phyloP scores from a whole-genome alignment of 2,329 filamentous ascomycete species.

The Penicillium griseofulvum region DNA sequence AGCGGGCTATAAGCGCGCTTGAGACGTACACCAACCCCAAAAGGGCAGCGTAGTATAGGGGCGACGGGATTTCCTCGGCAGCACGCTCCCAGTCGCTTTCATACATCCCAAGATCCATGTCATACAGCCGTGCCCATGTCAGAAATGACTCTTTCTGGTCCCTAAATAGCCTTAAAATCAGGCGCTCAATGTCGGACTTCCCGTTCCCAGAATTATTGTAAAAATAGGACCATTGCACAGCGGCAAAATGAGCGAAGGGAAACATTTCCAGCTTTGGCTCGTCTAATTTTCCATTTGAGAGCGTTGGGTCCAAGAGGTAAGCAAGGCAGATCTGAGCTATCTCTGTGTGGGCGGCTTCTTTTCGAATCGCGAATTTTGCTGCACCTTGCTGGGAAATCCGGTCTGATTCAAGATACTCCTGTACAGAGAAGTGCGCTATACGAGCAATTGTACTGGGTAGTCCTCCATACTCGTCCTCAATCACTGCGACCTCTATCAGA shows the following conservation, averaged over 20 bases:
- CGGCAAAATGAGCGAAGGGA: conserved; percentile 4
- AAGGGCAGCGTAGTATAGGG: conserved; percentile 9
- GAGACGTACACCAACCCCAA: conserved; percentile 1
- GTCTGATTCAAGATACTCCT: conserved; percentile 33
- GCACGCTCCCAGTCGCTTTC: too few species aligned
- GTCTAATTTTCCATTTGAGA: not conserved
- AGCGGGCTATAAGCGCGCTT: not conserved
- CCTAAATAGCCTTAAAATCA: conserved; percentile 4
- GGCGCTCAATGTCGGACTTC: not conserved
- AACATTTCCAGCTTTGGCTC: not conserved
- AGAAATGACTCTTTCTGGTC: not conserved
- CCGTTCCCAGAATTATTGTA: not conserved
- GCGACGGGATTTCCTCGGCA: not conserved
- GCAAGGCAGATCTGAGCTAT: conserved; percentile 6
- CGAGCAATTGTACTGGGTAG: conserved; percentile 2
- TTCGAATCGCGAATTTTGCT: not conserved
- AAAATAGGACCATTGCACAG: not conserved
- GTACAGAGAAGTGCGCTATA: conserved; percentile 34
- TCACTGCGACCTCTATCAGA: conserved; percentile 16
- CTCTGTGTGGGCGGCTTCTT: not conserved
- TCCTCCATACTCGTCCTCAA: accelerated
- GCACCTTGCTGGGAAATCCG: conserved; percentile 11
- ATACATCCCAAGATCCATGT: too few species aligned
- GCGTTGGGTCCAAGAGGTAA: conserved; percentile 6
- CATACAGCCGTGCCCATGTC: conserved; percentile 1